Conservation (phyloP, 192 early-diverging fungal species). For the Coemansia nantahalensis region DNA sequence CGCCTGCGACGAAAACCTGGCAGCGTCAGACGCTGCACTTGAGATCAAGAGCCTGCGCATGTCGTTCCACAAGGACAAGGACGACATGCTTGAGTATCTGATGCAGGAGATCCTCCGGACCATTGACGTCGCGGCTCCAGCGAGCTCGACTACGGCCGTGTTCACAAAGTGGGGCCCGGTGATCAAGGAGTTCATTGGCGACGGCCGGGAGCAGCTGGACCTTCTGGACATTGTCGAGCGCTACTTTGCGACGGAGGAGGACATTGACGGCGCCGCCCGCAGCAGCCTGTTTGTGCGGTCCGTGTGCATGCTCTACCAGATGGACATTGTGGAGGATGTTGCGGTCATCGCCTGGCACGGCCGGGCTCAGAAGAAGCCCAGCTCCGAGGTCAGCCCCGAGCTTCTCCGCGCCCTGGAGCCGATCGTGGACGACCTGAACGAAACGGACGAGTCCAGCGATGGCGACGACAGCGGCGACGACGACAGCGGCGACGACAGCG, state of each 20-base stretch:
- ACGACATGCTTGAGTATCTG: constrained; percentile 74
- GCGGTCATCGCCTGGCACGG: constrained; percentile 75
- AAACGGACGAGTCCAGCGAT: constrained; percentile 64
- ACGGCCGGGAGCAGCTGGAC: constrained; percentile 73
- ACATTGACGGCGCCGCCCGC: constrained; percentile 33
- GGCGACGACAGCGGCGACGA: constrained; percentile 51
- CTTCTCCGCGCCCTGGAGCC: constrained; percentile 58
- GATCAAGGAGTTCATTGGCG: constrained; percentile 64
- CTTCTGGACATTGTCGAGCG: constrained; percentile 55
- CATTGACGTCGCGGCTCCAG: constrained; percentile 56
- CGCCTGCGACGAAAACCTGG: constrained; percentile 75
- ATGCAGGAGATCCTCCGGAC: constrained; percentile 65
- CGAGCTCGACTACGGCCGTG: constrained; percentile 37
- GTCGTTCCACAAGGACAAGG: constrained; percentile 77
- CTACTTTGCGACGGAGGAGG: constrained; percentile 43
- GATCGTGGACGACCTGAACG: constrained; percentile 69
- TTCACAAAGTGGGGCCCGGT: constrained; percentile 70
- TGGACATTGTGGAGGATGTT: constrained; percentile 82
- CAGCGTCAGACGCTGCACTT: constrained; percentile 68
- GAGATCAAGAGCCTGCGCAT: constrained; percentile 89
- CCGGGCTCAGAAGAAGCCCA: constrained; percentile 45
- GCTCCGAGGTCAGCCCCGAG: constrained; percentile 36
- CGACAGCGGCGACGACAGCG: constrained; percentile 22
- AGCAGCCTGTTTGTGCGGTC: constrained; percentile 60
- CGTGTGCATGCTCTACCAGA: constrained; percentile 68